phyloP scores from a whole-genome alignment of 2,329 filamentous ascomycete species.

The Volutella citrinella region DNA sequence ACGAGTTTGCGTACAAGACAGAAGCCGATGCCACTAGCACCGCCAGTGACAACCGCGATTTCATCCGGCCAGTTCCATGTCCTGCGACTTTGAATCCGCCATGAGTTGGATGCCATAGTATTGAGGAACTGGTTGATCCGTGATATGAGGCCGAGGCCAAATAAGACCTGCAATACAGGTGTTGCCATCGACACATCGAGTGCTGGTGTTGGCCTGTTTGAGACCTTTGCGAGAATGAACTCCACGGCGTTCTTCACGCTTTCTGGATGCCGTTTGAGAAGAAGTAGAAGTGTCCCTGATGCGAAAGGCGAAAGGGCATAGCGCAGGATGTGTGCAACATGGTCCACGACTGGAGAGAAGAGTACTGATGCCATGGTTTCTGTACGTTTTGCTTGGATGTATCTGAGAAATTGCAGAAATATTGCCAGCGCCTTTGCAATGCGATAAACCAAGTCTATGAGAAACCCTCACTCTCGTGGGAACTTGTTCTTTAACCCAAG shows the following conservation, averaged over 20 bases:
- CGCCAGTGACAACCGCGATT: conserved; percentile 43
- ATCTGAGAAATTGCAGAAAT: too few relatives aligned
- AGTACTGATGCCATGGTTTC: conserved; percentile 19
- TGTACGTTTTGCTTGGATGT: too few relatives aligned
- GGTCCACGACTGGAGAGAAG: conserved; percentile 16
- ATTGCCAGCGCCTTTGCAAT: too few relatives aligned
- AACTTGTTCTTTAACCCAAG: too few relatives aligned
- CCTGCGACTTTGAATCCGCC: conserved; percentile 18
- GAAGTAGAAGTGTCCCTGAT: conserved; percentile 15
- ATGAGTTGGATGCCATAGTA: conserved; percentile 27
- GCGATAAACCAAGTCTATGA: too few relatives aligned
- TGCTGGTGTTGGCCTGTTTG: conserved; percentile 4
- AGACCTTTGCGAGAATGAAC: conserved; percentile 5
- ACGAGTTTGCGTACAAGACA: conserved; percentile 31
- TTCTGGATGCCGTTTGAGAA: conserved; percentile 13
- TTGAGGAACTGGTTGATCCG: conserved; percentile 23
- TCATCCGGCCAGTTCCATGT: conserved; percentile 38
- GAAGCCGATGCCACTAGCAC: conserved; percentile 40
- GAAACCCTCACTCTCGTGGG: too few relatives aligned
- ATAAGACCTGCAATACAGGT: conserved; percentile 15
- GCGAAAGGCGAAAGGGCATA: conserved; percentile 17
- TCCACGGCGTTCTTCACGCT: conserved; percentile 12
- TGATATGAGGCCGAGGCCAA: conserved; percentile 22
- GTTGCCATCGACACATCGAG: conserved; percentile 7
- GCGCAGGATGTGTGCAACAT: conserved; percentile 2